A percentile compares a stretch with the other conserved stretches of the same genome.
phyloP scores from a whole-genome alignment of 768 basidiomycete species.

The Filobasidium floriforme region DNA sequence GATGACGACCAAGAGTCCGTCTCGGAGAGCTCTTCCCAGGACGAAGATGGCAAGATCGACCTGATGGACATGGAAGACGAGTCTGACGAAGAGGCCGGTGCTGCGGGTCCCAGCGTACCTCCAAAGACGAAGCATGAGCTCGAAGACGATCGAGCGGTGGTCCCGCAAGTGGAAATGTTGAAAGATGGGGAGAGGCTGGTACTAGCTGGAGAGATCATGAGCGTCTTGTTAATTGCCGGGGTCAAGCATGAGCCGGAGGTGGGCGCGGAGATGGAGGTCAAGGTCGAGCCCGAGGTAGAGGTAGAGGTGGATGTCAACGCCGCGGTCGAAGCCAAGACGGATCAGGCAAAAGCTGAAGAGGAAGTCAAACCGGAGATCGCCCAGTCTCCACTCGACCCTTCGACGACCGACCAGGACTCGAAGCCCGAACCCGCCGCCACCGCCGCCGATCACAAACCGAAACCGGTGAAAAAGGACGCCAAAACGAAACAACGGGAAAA shows the following conservation, averaged over 20 bases:
- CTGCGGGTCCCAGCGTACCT: slow-evolving; percentile 32
- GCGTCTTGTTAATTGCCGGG: slow-evolving; percentile 28
- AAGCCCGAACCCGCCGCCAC: not conserved
- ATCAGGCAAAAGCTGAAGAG: not conserved
- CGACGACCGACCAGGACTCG: not conserved
- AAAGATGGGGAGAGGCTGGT: slow-evolving; percentile 32
- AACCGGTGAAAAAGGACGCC: not conserved
- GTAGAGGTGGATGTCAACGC: slow-evolving; percentile 4
- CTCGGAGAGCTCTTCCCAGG: not conserved
- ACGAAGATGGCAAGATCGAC: slow-evolving; percentile 10
- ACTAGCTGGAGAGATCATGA: slow-evolving; percentile 41
- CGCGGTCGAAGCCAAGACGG: not conserved
- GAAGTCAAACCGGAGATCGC: not conserved
- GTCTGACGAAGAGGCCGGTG: slow-evolving; percentile 21
- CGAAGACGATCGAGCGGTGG: slow-evolving; percentile 31
- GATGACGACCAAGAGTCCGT: too few relatives aligned
- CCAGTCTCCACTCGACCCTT: too few relatives aligned
- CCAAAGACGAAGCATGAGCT: slow-evolving; percentile 31
- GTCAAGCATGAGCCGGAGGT: not conserved
- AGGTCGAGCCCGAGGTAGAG: slow-evolving; percentile 1
- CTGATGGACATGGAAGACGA: slow-evolving; percentile 34
- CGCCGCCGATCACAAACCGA: not conserved
- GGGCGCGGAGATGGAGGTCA: slow-evolving; percentile 5
- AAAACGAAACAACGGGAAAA: slow-evolving; percentile 1
- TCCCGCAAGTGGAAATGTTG: slow-evolving; percentile 32